Conservation (phyloP, 345 rosid species). For the Salix udensis region DNA sequence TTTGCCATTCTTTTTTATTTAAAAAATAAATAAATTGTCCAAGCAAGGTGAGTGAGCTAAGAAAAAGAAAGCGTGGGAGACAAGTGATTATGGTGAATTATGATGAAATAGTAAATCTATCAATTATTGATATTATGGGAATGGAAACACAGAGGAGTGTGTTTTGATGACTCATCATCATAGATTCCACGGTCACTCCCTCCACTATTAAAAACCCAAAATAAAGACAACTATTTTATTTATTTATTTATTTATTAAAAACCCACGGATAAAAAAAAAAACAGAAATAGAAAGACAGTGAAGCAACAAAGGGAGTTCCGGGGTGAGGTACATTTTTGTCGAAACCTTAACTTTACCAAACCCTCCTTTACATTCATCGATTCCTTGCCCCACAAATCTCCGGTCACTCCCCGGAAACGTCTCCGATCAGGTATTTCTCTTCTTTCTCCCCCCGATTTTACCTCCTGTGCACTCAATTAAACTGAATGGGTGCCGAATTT, state of each 20-base stretch:
- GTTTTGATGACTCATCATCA: no score
- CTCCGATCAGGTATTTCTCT: slow-evolving; percentile 28
- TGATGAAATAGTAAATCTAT: no score
- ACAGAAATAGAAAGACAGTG: background rate
- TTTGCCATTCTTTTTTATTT: no score
- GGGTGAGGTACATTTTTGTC: slow-evolving; percentile 13
- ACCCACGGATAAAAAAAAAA: background rate
- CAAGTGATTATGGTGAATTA: no score
- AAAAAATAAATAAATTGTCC: no score
- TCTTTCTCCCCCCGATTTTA: background rate
- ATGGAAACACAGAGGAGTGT: no score
- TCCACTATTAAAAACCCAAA: no score
- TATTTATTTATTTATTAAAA: background rate
- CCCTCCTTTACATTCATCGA: background rate
- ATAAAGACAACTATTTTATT: background rate
- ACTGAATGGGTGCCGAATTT: background rate
- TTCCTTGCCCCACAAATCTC: background rate
- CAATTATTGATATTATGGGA: no score
- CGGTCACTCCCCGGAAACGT: background rate
- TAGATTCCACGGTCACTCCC: no score
- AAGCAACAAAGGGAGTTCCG: background rate
- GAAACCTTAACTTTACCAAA: slow-evolving; percentile 10
- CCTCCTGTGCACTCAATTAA: background rate
- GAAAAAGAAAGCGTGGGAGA: no score
- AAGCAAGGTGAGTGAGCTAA: no score